Evolutionary conservation across 345 rosid species (phyloP), one percentile per base, ranked within the genome.

Genomic region (Nasturtium officinale): DNA sequence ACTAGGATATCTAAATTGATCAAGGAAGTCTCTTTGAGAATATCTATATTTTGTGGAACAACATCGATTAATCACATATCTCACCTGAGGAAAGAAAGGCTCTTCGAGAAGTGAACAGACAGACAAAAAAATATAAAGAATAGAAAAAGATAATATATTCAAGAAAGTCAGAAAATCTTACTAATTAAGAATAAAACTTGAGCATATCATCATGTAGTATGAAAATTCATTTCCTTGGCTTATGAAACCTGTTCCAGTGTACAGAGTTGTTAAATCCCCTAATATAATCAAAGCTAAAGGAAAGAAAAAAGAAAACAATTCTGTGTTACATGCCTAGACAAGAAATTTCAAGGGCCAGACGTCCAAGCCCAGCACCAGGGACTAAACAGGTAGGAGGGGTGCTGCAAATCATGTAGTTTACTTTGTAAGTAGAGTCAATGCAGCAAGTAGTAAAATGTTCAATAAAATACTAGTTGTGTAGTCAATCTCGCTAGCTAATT

Each of bases 181-280:
- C 98, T 84, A 81, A 69, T 95, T 95, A 72, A 95, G 94, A 84
- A 95, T 84, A 75, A 95, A 95, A 83, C 96, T 91, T 6, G 99
- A 95, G 87, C 97, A 95, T 74, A 95, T 95, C 98, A 95, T 95
- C 98, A 95, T 95, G 84, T 91, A 95, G 85, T 95, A 95, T 6
- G 99, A 95, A 84, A 95, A 91, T 75, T 95, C 99, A 75, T 95
- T 95, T 80, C 99, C 98, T 80, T 95, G 99, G 86, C 99, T 84
- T 38, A 88, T 80, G 72, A 95, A 95, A 85, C 99, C 99, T 95
- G 96, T 65, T 59, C 62, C 60, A 73, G 40, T 38, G 71, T 8
- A 82, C 8, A 69, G 17, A 69, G 29, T 65, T 48, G 20, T 61
- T 53, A 77, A 16, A 70, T 21, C 5, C 46, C 9, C 29, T 25